These are phyloP conservation scores for Didymella pomorum DNA, from an alignment of 2,329 filamentous ascomycete species.

Conservation along the genomic window DNA sequence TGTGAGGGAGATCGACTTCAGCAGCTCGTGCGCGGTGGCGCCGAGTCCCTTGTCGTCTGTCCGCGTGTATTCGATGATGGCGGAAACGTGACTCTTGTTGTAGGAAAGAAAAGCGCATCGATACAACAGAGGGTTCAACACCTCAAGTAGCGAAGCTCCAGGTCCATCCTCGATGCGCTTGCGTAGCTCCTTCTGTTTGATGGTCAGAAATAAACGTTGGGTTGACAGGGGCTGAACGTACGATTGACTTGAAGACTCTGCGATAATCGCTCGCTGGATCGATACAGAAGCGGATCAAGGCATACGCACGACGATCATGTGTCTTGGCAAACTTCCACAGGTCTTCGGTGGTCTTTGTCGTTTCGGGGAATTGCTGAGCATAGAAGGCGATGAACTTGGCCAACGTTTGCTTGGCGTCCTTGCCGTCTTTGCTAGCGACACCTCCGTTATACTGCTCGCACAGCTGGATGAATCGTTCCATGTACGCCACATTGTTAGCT, in stretches of 20 bases:
- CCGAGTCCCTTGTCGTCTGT: slow-evolving; percentile 82
- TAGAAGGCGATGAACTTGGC: slow-evolving; percentile 77
- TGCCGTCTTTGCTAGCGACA: slow-evolving; percentile 73
- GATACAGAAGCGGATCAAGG: slow-evolving; percentile 86
- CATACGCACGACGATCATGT: slow-evolving; percentile 89
- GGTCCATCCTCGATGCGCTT: slow-evolving; percentile 78
- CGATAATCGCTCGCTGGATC: slow-evolving; percentile 89
- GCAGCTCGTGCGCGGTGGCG: slow-evolving; percentile 81
- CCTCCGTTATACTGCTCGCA: slow-evolving; percentile 93
- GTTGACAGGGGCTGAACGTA: slow-evolving; percentile 23
- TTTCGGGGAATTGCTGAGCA: slow-evolving; percentile 78
- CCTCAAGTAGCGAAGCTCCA: slow-evolving; percentile 74
- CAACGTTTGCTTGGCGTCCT: slow-evolving; percentile 73
- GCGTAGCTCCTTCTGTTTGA: slow-evolving; percentile 73
- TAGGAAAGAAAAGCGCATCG: slow-evolving; percentile 85
- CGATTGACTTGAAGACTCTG: slow-evolving; percentile 84
- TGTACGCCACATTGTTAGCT: slow-evolving; percentile 73
- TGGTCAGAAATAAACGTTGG: slow-evolving; percentile 19
- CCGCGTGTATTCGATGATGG: slow-evolving; percentile 86
- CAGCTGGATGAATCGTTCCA: slow-evolving; percentile 79
- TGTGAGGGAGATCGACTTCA: slow-evolving; percentile 89
- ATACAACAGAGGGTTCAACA: slow-evolving; percentile 82
- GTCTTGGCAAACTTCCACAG: slow-evolving; percentile 89
- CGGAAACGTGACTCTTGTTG: slow-evolving; percentile 91
- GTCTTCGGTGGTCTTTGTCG: slow-evolving; percentile 74